These are phyloP conservation scores for Zygosaccharomyces kombuchaensis DNA, from an alignment of 805 yeast genomes.

Conservation along the genomic window DNA sequence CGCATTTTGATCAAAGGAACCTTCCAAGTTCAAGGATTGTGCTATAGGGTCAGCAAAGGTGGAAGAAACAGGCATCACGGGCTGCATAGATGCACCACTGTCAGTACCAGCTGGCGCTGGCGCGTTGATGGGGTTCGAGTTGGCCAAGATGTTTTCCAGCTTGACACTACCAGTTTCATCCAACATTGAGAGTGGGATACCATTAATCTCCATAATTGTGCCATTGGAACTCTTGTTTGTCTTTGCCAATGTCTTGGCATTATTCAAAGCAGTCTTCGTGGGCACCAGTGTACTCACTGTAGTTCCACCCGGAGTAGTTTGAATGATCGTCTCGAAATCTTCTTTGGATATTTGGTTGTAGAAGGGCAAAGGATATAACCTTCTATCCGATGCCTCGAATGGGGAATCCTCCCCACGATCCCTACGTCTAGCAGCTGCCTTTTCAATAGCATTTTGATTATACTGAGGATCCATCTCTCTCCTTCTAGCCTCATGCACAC, in stretches of 20 bases:
- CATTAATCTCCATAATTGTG: constrained; percentile 53
- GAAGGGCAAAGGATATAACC: constrained; percentile 75
- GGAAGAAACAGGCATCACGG: constrained; percentile 1
- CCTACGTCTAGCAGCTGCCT: constrained; percentile 33
- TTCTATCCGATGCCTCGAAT: constrained; percentile 18
- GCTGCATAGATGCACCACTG: neutral
- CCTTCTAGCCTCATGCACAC: constrained; percentile 89
- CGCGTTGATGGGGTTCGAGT: neutral
- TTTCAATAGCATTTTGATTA: constrained; percentile 32
- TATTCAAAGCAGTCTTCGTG: constrained; percentile 64
- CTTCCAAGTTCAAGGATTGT: constrained; percentile 2
- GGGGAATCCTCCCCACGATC: constrained; percentile 23
- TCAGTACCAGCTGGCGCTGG: neutral
- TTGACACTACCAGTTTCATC: constrained; percentile 73
- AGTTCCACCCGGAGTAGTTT: constrained; percentile 90
- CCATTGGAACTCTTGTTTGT: constrained; percentile 22
- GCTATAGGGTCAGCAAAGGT: constrained; percentile 1
- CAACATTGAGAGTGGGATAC: constrained; percentile 65
- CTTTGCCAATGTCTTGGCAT: constrained; percentile 30
- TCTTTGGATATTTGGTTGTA: constrained; percentile 87
- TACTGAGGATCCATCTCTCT: constrained; percentile 46
- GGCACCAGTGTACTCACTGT: constrained; percentile 87
- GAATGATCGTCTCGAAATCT: constrained; percentile 77
- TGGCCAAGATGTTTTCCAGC: constrained; percentile 6
- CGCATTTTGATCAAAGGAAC: neutral